Conservation (phyloP, 2,329 filamentous ascomycete genomes). For the Aspergillus texensis region DNA sequence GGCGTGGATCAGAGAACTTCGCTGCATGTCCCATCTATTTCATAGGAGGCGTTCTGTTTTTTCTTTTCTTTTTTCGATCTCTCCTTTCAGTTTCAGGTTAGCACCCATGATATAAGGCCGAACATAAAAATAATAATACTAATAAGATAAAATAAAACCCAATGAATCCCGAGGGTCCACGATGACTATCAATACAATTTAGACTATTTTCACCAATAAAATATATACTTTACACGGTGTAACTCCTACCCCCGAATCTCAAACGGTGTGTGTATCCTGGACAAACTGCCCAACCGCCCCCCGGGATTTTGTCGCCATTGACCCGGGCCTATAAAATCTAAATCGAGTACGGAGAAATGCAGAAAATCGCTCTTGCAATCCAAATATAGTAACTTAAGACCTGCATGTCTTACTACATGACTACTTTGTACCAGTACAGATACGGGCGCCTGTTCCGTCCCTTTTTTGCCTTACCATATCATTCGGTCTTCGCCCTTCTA, state of each 20-base stretch:
- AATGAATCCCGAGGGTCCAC: neutral
- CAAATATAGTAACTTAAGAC: slow-evolving; percentile 25
- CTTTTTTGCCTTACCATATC: neutral
- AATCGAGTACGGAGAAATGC: slow-evolving; percentile 1
- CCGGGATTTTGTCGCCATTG: neutral
- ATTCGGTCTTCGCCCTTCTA: neutral
- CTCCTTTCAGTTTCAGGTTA: neutral
- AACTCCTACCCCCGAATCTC: neutral
- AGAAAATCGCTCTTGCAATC: neutral
- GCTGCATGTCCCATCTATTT: neutral
- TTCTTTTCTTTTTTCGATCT: neutral
- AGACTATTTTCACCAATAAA: neutral
- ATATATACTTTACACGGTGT: neutral
- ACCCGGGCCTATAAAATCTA: neutral
- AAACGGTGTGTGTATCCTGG: neutral
- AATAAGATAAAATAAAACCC: neutral
- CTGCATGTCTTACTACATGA: slow-evolving; percentile 24
- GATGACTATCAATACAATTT: neutral
- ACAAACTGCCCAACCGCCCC: neutral
- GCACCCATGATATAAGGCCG: neutral
- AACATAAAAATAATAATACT: neutral
- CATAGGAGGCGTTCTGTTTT: neutral
- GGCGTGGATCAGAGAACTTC: slow-evolving; percentile 4
- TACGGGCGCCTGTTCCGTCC: slow-evolving; percentile 2
- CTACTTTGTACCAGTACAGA: slow-evolving; percentile 1